Percentiles rank a stretch among this genome's conserved stretches.
Conservation (phyloP, 1,139 yeast species). For the Kodamaea ohmeri region DNA sequence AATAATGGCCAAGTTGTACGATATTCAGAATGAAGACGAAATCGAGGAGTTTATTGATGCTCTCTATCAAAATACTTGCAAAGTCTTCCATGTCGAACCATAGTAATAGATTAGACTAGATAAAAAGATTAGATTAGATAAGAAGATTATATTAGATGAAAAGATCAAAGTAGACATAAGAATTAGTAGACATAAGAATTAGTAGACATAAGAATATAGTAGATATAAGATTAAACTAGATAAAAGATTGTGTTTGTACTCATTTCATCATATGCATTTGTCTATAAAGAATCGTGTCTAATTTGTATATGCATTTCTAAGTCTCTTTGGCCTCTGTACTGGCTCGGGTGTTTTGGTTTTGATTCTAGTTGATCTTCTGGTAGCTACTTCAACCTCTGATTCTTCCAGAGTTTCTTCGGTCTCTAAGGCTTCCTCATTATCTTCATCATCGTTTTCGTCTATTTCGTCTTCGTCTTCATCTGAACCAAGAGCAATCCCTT, state of each 20-base stretch:
- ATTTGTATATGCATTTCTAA: background rate
- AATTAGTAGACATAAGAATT: background rate
- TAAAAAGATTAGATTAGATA: background rate
- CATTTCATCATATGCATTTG: no score
- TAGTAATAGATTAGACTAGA: background rate
- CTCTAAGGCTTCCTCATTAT: slow-evolving; percentile 1
- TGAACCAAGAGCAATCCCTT: background rate
- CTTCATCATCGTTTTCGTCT: slow-evolving; percentile 11
- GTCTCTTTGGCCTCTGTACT: background rate
- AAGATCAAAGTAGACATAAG: background rate
- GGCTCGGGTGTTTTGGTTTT: slow-evolving; percentile 1
- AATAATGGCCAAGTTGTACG: slow-evolving; percentile 58
- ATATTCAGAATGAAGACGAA: slow-evolving; percentile 36
- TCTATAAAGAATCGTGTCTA: no score
- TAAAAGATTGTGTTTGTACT: background rate
- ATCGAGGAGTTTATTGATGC: slow-evolving; percentile 54
- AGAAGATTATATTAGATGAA: background rate
- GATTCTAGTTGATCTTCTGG: slow-evolving; percentile 4
- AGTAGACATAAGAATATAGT: no score
- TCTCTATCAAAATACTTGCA: slow-evolving; percentile 63
- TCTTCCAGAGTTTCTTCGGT: slow-evolving; percentile 6
- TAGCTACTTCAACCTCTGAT: slow-evolving; percentile 14
- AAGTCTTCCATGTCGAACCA: slow-evolving; percentile 42
- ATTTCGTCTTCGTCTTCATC: slow-evolving; percentile 14
- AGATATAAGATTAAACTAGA: no score